These are phyloP conservation scores for Insectozyma bohioensis DNA, from an alignment of 1,139 yeast genomes.

Conservation along the genomic window DNA sequence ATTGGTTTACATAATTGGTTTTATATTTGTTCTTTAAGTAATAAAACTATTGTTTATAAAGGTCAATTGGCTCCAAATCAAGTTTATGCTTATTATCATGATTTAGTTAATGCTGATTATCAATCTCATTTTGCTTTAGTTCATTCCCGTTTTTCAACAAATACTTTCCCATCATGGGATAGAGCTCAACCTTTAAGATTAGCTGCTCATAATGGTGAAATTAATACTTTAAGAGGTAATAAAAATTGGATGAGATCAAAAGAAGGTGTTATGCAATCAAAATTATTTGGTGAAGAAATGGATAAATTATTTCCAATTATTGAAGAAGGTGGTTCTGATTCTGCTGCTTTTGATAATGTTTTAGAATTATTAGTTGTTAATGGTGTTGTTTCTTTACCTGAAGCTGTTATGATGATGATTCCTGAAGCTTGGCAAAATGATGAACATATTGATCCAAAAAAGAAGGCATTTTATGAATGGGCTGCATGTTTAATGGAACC, in stretches of 20 bases:
- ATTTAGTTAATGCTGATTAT: slow-evolving; percentile 85
- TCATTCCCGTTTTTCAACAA: slow-evolving; percentile 96
- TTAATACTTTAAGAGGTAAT: slow-evolving; percentile 94
- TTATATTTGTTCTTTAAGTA: slow-evolving; percentile 89
- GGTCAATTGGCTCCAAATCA: slow-evolving; percentile 97
- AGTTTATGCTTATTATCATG: slow-evolving; percentile 92
- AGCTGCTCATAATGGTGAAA: slow-evolving; percentile 99
- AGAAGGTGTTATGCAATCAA: slow-evolving; percentile 93
- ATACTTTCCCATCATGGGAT: slow-evolving; percentile 99
- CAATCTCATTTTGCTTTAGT: slow-evolving; percentile 96
- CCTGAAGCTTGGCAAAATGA: slow-evolving; percentile 99
- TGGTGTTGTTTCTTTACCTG: slow-evolving; percentile 91
- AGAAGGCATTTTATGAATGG: slow-evolving; percentile 97
- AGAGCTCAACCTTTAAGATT: slow-evolving; percentile 97
- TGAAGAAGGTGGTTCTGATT: slow-evolving; percentile 98
- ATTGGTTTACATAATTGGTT: slow-evolving; percentile 97
- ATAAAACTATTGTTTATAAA: slow-evolving; percentile 90
- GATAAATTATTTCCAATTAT: slow-evolving; percentile 91
- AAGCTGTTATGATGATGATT: slow-evolving; percentile 94
- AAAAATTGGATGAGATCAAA: slow-evolving; percentile 99
- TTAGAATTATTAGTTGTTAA: slow-evolving; percentile 87
- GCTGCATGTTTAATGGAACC: slow-evolving; percentile 99
- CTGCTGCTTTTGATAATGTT: slow-evolving; percentile 98
- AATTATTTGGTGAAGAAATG: slow-evolving; percentile 85
- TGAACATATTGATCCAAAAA: slow-evolving; percentile 79